These are phyloP conservation scores for Zoysia japonica DNA, from an alignment of 176 grass and related monocot species.

Conservation along the genomic window DNA sequence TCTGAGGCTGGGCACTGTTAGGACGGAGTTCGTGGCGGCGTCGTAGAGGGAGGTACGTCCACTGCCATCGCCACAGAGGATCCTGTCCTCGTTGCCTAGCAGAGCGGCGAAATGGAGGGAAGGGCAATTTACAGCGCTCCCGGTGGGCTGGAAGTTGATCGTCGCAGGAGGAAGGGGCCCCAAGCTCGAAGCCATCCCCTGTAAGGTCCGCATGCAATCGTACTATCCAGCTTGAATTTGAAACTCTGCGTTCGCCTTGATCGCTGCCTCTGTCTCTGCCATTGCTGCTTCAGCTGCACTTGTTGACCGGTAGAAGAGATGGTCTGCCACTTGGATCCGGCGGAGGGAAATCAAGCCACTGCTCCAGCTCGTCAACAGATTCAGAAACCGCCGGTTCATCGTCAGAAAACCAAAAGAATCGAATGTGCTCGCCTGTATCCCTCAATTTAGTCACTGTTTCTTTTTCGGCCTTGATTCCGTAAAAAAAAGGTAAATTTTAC, in stretches of 20 bases:
- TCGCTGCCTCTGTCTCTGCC: not conserved
- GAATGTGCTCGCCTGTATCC: not conserved
- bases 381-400: not conserved
- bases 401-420: not conserved
- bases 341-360: not conserved
- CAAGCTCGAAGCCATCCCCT: not conserved
- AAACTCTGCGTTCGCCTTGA: not conserved
- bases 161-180: not conserved
- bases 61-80: not conserved
- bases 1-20: not conserved
- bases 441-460: not conserved
- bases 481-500: no score
- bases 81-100: not conserved
- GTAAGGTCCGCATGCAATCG: not conserved
- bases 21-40: not conserved
- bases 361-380: not conserved
- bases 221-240: not conserved
- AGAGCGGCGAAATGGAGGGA: not conserved
- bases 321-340: not conserved
- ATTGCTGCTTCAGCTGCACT: not conserved
- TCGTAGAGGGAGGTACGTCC: not conserved
- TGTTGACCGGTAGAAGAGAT: slow-evolving; percentile 18
- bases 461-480: no score
- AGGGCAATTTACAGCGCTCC: not conserved
- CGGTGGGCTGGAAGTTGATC: slow-evolving; percentile 1